These are phyloP conservation scores for Dactylellina sp. DNA, from an alignment of 2,329 filamentous ascomycete genomes.

Conservation along the genomic window DNA sequence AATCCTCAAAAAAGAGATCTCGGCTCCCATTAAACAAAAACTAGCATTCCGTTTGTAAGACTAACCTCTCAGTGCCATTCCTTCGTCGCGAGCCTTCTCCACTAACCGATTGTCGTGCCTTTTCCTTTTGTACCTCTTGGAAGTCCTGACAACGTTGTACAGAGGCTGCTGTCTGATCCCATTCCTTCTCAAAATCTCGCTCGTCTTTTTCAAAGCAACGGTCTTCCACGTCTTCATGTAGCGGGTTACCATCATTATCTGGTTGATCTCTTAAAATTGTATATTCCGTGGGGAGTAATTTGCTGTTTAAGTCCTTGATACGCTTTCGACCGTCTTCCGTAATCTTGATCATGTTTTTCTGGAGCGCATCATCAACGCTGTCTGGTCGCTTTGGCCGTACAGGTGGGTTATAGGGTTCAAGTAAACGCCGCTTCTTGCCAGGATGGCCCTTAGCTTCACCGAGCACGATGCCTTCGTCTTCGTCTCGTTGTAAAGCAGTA, in stretches of 20 bases:
- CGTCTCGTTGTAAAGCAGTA: slow-evolving; percentile 36
- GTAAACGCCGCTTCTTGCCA: slow-evolving; percentile 30
- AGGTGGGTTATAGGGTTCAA: slow-evolving; percentile 22
- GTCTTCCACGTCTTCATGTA: slow-evolving; percentile 14
- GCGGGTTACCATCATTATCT: slow-evolving; percentile 4
- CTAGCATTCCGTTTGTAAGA: not conserved
- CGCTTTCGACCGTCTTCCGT: slow-evolving; percentile 14
- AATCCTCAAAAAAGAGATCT: not conserved
- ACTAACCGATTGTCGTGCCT: not conserved
- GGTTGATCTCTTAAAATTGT: slow-evolving; percentile 21
- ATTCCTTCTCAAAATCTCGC: slow-evolving; percentile 15
- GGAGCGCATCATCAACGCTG: slow-evolving; percentile 13
- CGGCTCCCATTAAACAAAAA: not conserved
- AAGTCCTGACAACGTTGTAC: slow-evolving; percentile 40
- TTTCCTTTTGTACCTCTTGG: slow-evolving; percentile 26
- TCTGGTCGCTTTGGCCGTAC: slow-evolving; percentile 34
- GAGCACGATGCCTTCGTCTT: slow-evolving; percentile 31
- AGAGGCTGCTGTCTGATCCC: slow-evolving; percentile 11
- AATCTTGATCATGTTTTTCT: slow-evolving; percentile 19
- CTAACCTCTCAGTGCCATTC: slow-evolving; percentile 24
- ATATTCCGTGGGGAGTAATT: slow-evolving; percentile 29
- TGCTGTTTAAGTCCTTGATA: slow-evolving; percentile 17
- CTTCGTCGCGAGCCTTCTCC: slow-evolving; percentile 21
- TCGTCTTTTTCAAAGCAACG: slow-evolving; percentile 33
- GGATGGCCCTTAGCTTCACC: slow-evolving; percentile 6